Percentiles rank a stretch among this genome's conserved stretches.
phyloP scores from a whole-genome alignment of 2,329 filamentous ascomycete genomes.

The Epichloe sibirici region DNA sequence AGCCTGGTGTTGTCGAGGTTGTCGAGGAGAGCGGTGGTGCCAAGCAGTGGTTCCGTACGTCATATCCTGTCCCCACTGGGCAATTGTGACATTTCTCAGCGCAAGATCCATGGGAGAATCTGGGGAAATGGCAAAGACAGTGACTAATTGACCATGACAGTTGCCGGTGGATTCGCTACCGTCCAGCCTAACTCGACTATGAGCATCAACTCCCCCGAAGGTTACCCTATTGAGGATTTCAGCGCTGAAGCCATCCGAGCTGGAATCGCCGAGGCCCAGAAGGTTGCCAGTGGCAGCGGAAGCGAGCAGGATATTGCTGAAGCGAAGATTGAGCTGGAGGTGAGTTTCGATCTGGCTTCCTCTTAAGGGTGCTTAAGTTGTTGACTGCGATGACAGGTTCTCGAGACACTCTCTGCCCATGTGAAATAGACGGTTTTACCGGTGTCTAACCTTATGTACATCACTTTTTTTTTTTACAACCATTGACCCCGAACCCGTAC shows the following conservation, averaged over 20 bases:
- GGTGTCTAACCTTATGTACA: constrained; percentile 30
- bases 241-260: constrained; percentile 78
- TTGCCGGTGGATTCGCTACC: constrained; percentile 92
- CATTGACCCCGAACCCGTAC: constrained; percentile 23
- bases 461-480: constrained; percentile 24
- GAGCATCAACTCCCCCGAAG: constrained; percentile 98
- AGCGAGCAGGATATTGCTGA: constrained; percentile 97
- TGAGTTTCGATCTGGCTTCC: constrained; percentile 23
- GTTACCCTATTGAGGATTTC: constrained; percentile 90
- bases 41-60: constrained; percentile 99
- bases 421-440: constrained; percentile 58
- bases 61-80: not conserved
- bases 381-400: constrained; percentile 40
- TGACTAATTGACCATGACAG: constrained; percentile 32
- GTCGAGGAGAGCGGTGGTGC: constrained; percentile 77
- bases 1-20: constrained; percentile 89
- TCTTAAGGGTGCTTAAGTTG: not conserved
- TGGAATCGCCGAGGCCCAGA: constrained; percentile 91
- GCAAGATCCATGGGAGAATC: not conserved
- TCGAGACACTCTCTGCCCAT: constrained; percentile 70
- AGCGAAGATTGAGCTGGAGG: constrained; percentile 98
- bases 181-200: constrained; percentile 90
- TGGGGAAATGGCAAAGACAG: not conserved
- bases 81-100: not conserved
- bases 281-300: constrained; percentile 79